Conservation (phyloP, 257 asterid species). For the Nicotiana otophora region DNA sequence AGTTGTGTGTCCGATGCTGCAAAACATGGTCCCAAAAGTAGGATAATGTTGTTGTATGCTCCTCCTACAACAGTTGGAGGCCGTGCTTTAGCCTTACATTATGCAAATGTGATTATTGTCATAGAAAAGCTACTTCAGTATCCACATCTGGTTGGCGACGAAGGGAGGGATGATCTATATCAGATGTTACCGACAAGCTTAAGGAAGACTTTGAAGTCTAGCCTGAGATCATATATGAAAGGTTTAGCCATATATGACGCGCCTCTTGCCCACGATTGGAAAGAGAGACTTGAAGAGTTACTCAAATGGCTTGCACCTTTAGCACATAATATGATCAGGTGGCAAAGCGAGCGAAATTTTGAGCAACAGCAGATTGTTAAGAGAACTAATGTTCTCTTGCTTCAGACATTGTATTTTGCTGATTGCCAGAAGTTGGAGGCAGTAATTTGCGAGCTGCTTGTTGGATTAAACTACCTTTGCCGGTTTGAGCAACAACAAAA, state of each 20-base stretch:
- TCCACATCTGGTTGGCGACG: conserved; percentile 91
- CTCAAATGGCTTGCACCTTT: conserved; percentile 74
- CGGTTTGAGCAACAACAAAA: conserved; percentile 88
- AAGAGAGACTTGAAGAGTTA: conserved; percentile 48
- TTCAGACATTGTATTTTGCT: conserved; percentile 80
- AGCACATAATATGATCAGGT: conserved; percentile 86
- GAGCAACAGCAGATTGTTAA: conserved; percentile 84
- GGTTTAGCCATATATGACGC: conserved; percentile 74
- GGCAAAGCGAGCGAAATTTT: conserved; percentile 89
- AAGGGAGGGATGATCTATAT: conserved; percentile 84
- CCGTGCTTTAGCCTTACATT: conserved; percentile 78
- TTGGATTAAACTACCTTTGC: conserved; percentile 80
- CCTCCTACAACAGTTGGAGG: conserved; percentile 78
- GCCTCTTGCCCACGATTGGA: conserved; percentile 87
- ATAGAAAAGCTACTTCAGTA: conserved; percentile 70
- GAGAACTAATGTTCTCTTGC: conserved; percentile 69
- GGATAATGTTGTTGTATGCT: conserved; percentile 33
- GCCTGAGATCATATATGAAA: conserved; percentile 49
- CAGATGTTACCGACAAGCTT: conserved; percentile 91
- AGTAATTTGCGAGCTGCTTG: conserved; percentile 67
- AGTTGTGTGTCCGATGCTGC: conserved; percentile 12
- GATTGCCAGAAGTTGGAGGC: conserved; percentile 70
- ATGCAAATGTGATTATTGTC: conserved; percentile 76
- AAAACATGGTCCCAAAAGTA: conserved; percentile 38
- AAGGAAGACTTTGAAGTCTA: conserved; percentile 50